Percentiles rank a stretch among this genome's conserved stretches.
Evolutionary conservation across 2,329 filamentous ascomycete species (phyloP).

Genomic region (Fusarium oligoseptatum): DNA sequence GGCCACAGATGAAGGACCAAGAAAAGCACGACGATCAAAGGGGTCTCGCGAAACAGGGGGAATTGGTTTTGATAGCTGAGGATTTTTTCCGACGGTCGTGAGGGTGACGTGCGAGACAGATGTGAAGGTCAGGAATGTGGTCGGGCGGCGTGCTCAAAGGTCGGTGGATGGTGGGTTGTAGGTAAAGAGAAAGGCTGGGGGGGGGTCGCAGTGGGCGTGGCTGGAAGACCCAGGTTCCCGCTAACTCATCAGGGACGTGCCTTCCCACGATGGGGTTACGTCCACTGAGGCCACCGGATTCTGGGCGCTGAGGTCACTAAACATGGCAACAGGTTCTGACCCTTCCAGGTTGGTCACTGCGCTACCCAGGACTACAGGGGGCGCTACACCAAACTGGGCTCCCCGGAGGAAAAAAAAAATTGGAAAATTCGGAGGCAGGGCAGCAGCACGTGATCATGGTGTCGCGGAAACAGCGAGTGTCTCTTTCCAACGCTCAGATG

Average conservation of each 20-base stretch:
- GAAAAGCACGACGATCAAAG: slow-evolving; percentile 22
- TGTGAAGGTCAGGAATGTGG: slow-evolving; percentile 47
- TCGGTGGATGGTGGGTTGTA: slow-evolving; percentile 40
- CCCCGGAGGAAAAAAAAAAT: not conserved
- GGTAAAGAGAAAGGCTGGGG: slow-evolving; percentile 50
- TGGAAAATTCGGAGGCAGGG: slow-evolving; percentile 24
- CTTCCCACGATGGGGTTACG: slow-evolving; percentile 17
- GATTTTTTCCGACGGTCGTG: slow-evolving; percentile 34
- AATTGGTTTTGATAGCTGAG: slow-evolving; percentile 29
- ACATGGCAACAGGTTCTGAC: slow-evolving; percentile 14
- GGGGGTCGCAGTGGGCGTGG: slow-evolving; percentile 45
- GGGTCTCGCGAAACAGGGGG: slow-evolving; percentile 13
- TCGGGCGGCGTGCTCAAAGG: slow-evolving; percentile 36
- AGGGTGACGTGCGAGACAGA: slow-evolving; percentile 47
- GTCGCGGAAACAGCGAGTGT: slow-evolving; percentile 12
- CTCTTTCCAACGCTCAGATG: slow-evolving; percentile 4
- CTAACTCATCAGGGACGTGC: slow-evolving; percentile 44
- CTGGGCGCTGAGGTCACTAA: slow-evolving; percentile 28
- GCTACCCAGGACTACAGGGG: slow-evolving; percentile 33
- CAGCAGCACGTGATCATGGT: slow-evolving; percentile 34
- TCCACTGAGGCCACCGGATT: slow-evolving; percentile 32
- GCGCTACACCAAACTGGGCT: slow-evolving; percentile 28
- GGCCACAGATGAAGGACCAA: slow-evolving; percentile 13
- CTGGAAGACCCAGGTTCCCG: slow-evolving; percentile 43
- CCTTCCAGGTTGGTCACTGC: slow-evolving; percentile 26